phyloP scores from a whole-genome alignment of 2,329 filamentous ascomycete genomes.

The Apiospora arundinis region DNA sequence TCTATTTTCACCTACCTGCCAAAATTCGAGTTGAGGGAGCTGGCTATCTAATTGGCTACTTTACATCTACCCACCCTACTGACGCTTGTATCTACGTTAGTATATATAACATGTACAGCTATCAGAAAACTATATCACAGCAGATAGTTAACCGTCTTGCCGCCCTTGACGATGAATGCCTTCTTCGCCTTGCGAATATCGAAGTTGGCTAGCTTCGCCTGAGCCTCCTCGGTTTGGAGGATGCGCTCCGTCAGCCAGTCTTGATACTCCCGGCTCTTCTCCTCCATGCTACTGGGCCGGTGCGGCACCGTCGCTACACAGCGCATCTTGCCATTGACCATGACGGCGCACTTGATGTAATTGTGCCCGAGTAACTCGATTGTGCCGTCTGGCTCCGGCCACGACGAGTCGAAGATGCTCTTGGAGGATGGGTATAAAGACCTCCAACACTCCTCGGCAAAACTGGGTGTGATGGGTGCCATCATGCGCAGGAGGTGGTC shows the following conservation, averaged over 20 bases:
- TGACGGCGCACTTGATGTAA: conserved; percentile 68
- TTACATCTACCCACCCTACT: no score
- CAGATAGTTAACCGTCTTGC: conserved; percentile 79
- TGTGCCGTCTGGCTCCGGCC: conserved; percentile 64
- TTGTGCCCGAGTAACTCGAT: conserved; percentile 56
- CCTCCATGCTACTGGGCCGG: conserved; percentile 48
- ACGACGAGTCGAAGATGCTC: conserved; percentile 56
- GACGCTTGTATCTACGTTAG: not conserved
- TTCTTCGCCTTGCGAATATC: conserved; percentile 46
- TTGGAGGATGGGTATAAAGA: conserved; percentile 50
- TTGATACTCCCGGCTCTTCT: conserved; percentile 46
- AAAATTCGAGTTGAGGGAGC: not conserved
- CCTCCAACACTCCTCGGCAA: conserved; percentile 83
- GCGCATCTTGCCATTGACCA: conserved; percentile 80
- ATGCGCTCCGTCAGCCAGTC: conserved; percentile 69
- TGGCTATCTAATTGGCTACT: not conserved
- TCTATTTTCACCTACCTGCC: not conserved
- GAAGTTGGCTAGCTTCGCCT: conserved; percentile 56
- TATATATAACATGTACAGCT: conserved; percentile 21
- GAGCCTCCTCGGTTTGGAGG: conserved; percentile 65
- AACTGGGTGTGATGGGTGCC: conserved; percentile 80
- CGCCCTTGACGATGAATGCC: conserved; percentile 54
- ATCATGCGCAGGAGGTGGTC: conserved; percentile 72
- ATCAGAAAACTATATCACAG: conserved; percentile 37
- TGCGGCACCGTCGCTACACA: conserved; percentile 70